A percentile compares a stretch with the other conserved stretches of the same genome.
Conservation (phyloP, 768 basidiomycete genomes). For the Chlorophyllum brunneum region DNA sequence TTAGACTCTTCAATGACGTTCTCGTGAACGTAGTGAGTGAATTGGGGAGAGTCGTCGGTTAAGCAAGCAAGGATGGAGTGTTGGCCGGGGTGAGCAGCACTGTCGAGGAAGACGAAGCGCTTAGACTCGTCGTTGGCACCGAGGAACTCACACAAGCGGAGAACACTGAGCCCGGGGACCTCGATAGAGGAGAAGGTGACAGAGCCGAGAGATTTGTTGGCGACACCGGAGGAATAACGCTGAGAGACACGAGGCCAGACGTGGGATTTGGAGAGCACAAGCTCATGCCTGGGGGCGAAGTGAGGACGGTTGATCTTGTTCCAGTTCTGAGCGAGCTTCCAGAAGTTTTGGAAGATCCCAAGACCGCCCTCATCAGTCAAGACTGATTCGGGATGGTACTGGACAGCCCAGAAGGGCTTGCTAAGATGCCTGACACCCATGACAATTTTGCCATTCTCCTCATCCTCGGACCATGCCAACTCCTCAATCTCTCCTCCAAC, state of each 20-base stretch:
- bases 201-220: slow-evolving; percentile 20
- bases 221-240: slow-evolving; percentile 20
- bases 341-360: slow-evolving; percentile 72
- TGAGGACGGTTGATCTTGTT: slow-evolving; percentile 28
- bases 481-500: slow-evolving; percentile 50
- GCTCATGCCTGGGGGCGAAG: slow-evolving; percentile 39
- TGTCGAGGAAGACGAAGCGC: slow-evolving; percentile 74
- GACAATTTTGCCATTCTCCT: slow-evolving; percentile 63
- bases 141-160: slow-evolving; percentile 56
- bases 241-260: slow-evolving; percentile 50
- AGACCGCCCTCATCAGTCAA: slow-evolving; percentile 65
- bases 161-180: slow-evolving; percentile 36
- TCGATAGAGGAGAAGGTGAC: slow-evolving; percentile 34
- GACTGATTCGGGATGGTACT: slow-evolving; percentile 87
- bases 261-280: slow-evolving; percentile 35
- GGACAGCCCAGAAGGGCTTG: slow-evolving; percentile 82
- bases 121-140: slow-evolving; percentile 53
- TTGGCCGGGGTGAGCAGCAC: slow-evolving; percentile 69
- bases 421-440: slow-evolving; percentile 68
- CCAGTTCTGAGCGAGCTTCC: slow-evolving; percentile 65
- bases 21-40: slow-evolving; percentile 56
- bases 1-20: slow-evolving; percentile 39
- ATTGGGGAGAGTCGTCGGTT: slow-evolving; percentile 46
- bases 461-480: slow-evolving; percentile 71
- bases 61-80: slow-evolving; percentile 70